A percentile compares a stretch with the other conserved stretches of the same genome.
Evolutionary conservation across 1,284 basidiomycete genomes (phyloP).

Genomic region (Takashimella tepidaria): DNA sequence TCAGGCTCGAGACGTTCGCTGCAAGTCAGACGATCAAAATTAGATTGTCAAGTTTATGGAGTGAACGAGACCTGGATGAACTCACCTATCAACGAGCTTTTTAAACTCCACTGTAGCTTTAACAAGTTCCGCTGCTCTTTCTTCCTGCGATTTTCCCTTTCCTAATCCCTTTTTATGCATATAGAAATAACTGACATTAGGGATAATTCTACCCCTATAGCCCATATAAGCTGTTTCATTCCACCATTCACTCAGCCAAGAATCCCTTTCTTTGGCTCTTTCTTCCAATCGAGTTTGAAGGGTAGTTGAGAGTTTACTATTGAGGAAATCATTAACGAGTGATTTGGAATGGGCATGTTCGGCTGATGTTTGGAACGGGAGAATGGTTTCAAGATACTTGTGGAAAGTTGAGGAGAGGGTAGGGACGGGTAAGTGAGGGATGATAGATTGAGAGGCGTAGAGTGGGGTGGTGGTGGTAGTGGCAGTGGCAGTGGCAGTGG

Average conservation of each 20-base stretch:
- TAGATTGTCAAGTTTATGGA: no score
- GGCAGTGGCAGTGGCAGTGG: no score
- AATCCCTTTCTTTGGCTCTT: constrained; percentile 60
- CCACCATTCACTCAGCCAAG: constrained; percentile 98
- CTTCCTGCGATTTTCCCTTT: constrained; percentile 55
- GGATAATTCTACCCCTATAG: constrained; percentile 71
- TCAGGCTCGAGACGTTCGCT: constrained; percentile 85
- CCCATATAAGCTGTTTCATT: constrained; percentile 72
- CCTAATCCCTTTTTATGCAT: constrained; percentile 69
- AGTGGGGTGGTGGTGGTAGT: constrained; percentile 56
- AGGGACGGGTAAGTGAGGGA: constrained; percentile 81
- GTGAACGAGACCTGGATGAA: no score
- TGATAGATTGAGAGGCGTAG: constrained; percentile 70
- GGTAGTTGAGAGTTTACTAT: constrained; percentile 62
- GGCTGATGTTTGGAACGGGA: constrained; percentile 64
- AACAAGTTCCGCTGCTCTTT: constrained; percentile 71
- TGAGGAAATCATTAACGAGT: constrained; percentile 64
- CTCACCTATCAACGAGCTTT: constrained; percentile 70
- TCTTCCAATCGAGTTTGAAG: constrained; percentile 76
- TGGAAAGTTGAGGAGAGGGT: constrained; percentile 69
- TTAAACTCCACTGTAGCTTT: constrained; percentile 81
- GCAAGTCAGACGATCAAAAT: constrained; percentile 6
- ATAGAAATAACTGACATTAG: constrained; percentile 94
- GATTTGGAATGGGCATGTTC: constrained; percentile 60
- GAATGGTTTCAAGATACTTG: constrained; percentile 80